A percentile compares a stretch with the other conserved stretches of the same genome.
These are phyloP conservation scores for Epichloe glyceriae DNA, from an alignment of 2,329 filamentous ascomycete genomes.

Conservation along the genomic window DNA sequence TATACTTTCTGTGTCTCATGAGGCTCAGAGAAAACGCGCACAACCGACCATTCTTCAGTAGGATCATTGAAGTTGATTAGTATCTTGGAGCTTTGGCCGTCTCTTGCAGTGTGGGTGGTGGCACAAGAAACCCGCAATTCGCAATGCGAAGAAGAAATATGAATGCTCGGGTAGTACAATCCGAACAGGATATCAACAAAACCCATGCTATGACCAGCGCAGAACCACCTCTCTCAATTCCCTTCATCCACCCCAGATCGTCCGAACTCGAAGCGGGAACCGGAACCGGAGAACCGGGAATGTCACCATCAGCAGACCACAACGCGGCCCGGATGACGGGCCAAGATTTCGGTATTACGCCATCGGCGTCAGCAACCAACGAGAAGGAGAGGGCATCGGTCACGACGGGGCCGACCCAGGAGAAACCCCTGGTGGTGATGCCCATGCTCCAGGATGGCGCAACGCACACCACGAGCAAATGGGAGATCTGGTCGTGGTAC, in stretches of 20 bases:
- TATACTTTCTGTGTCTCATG: too few species aligned
- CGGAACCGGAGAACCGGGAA: not conserved
- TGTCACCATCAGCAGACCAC: not conserved
- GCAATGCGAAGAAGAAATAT: too few species aligned
- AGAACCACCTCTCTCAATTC: not conserved
- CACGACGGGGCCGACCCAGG: not conserved
- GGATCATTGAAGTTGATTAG: too few species aligned
- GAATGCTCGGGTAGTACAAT: too few species aligned
- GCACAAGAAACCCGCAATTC: too few species aligned
- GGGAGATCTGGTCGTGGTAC: constrained; percentile 17
- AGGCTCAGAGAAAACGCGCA: too few species aligned
- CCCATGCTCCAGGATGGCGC: constrained; percentile 1
- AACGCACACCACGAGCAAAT: constrained; percentile 10
- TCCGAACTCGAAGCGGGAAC: not conserved
- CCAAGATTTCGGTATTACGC: not conserved
- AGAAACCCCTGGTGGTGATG: not conserved
- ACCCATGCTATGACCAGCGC: not conserved
- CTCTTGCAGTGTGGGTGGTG: too few species aligned
- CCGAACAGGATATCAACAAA: too few species aligned
- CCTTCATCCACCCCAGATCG: not conserved
- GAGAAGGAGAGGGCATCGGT: not conserved
- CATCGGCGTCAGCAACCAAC: not conserved
- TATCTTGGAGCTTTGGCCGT: too few species aligned
- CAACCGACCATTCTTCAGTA: too few species aligned
- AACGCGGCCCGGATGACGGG: not conserved